phyloP scores from a whole-genome alignment of 73 alveolate species.

The Paramecium sonneborni region DNA sequence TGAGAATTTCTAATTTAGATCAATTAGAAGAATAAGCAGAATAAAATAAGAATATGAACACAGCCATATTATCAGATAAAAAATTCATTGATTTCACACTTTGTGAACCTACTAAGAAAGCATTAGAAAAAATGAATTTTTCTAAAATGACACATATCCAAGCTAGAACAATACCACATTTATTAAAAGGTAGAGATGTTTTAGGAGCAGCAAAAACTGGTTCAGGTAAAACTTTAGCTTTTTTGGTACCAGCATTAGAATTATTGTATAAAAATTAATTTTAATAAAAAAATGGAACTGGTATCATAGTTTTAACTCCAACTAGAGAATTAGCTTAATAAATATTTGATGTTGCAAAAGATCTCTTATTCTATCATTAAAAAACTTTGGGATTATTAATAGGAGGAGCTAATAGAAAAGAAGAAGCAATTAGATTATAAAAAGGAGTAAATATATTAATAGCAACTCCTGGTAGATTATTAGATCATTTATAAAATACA shows the following conservation, averaged over 20 bases:
- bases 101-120: conserved; percentile 77
- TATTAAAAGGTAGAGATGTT: conserved; percentile 92
- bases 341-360: conserved; percentile 94
- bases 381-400: conserved; percentile 70
- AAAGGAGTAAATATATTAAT: conserved; percentile 97
- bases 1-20: not conserved
- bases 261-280: conserved; percentile 86
- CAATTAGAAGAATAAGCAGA: not conserved
- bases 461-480: conserved; percentile 98
- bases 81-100: conserved; percentile 81
- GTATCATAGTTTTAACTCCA: conserved; percentile 96
- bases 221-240: conserved; percentile 98
- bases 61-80: conserved; percentile 78
- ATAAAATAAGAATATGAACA: not conserved
- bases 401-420: conserved; percentile 97
- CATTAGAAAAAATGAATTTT: conserved; percentile 84
- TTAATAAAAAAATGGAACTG: conserved; percentile 90
- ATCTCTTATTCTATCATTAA: conserved; percentile 52
- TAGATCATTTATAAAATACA: conserved; percentile 98
- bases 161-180: conserved; percentile 91
- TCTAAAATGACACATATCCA: conserved; percentile 86
- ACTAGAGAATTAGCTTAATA: conserved; percentile 98
- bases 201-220: conserved; percentile 99
- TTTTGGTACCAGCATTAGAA: conserved; percentile 97
- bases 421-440: conserved; percentile 96